Percentiles rank a stretch among this genome's conserved stretches.
Evolutionary conservation across 2,329 filamentous ascomycete species (phyloP).

Genomic region (Fusarium subtropicale): DNA sequence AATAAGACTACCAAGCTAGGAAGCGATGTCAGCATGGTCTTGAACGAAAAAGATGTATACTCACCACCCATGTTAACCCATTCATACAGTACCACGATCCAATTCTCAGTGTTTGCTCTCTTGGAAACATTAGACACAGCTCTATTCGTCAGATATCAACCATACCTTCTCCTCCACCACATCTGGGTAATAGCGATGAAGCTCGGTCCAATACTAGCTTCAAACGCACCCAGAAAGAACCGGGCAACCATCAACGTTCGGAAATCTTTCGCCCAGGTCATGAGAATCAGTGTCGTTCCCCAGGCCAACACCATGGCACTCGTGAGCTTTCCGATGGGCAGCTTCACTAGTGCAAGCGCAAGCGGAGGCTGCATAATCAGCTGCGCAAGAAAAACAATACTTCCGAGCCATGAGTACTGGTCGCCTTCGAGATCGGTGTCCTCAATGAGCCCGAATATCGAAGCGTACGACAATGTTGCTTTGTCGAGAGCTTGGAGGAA

Average conservation of each 20-base stretch:
- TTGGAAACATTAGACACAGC: slow-evolving; percentile 28
- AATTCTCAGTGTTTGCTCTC: slow-evolving; percentile 68
- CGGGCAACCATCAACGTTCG: slow-evolving; percentile 61
- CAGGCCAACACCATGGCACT: slow-evolving; percentile 67
- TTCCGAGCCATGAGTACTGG: slow-evolving; percentile 71
- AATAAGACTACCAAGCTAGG: slow-evolving; percentile 63
- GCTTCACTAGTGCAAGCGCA: slow-evolving; percentile 68
- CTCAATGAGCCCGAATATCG: slow-evolving; percentile 71
- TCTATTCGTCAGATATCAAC: neutral
- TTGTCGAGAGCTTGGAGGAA: slow-evolving; percentile 74
- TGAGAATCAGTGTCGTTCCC: slow-evolving; percentile 63
- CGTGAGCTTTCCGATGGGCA: slow-evolving; percentile 71
- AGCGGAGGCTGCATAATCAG: slow-evolving; percentile 68
- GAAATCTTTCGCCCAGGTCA: slow-evolving; percentile 65
- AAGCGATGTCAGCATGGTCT: neutral
- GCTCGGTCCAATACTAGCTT: slow-evolving; percentile 60
- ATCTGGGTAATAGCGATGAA: slow-evolving; percentile 70
- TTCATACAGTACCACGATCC: slow-evolving; percentile 72
- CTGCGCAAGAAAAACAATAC: slow-evolving; percentile 70
- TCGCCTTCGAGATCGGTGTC: slow-evolving; percentile 67
- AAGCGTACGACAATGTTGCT: slow-evolving; percentile 69
- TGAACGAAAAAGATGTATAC: slow-evolving; percentile 10
- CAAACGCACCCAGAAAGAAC: slow-evolving; percentile 69
- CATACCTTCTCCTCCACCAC: slow-evolving; percentile 67
- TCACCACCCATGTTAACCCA: slow-evolving; percentile 66